These are phyloP conservation scores for Naganishia randhawae DNA, from an alignment of 768 basidiomycete species.

Conservation along the genomic window DNA sequence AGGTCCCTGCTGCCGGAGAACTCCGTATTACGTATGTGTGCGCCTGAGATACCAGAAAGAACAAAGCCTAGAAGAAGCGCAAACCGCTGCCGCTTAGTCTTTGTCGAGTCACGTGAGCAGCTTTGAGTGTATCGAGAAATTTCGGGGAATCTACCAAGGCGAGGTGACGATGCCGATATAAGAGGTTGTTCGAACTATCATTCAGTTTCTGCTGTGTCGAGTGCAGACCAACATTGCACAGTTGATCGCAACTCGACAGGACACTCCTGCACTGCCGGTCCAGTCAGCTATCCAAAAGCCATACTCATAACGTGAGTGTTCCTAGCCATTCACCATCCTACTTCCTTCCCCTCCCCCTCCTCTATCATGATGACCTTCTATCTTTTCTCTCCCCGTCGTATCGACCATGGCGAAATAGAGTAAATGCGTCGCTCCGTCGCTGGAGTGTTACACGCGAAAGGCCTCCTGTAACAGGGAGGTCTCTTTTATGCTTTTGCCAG, in stretches of 20 bases:
- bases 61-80: not conserved
- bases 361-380: conserved; percentile 50
- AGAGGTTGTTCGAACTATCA: not conserved
- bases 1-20: not conserved
- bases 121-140: conserved; percentile 1
- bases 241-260: not conserved
- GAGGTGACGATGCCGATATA: conserved; percentile 2
- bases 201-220: too few relatives aligned
- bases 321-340: not conserved
- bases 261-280: not conserved
- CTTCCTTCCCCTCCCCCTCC: conserved; percentile 14
- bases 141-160: not conserved
- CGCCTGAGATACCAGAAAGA: not conserved
- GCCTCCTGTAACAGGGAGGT: conserved; percentile 33
- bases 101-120: not conserved
- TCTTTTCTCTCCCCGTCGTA: conserved; percentile 51
- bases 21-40: not conserved
- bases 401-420: conserved; percentile 52
- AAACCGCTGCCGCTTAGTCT: not conserved
- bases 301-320: not conserved
- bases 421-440: conserved; percentile 47
- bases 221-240: not conserved
- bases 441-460: conserved; percentile 44
- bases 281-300: not conserved
- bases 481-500: conserved; percentile 50